Conservation (phyloP, 148 eudicot species). For the Rhododendron mucronatum region DNA sequence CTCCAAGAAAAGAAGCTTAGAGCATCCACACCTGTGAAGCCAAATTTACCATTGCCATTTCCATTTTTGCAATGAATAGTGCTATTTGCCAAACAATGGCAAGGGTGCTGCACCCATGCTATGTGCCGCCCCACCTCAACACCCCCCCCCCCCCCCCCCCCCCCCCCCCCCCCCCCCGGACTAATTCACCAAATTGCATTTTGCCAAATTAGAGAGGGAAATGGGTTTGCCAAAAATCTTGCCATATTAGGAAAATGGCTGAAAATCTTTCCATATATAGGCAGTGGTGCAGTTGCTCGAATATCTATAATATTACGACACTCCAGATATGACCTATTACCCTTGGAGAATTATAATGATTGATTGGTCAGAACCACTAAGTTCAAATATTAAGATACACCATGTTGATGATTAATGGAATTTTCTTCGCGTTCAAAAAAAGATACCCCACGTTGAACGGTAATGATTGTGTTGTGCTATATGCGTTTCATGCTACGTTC, state of each 20-base stretch:
- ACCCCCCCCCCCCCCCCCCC: no score
- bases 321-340: neutral
- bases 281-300: no score
- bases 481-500: neutral
- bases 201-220: neutral
- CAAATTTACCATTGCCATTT: neutral
- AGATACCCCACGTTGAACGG: neutral
- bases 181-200: neutral
- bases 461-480: neutral
- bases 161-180: neutral
- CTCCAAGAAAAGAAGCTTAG: neutral
- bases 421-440: neutral
- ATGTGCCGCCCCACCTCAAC: neutral
- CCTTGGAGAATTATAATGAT: neutral
- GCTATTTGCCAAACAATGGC: neutral
- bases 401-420: neutral
- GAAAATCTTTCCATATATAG: no score
- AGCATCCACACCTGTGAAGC: neutral
- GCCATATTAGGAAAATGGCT: neutral
- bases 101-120: neutral
- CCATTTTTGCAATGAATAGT: neutral
- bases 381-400: neutral
- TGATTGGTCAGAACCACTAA: neutral
- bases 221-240: neutral
- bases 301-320: neutral